Evolutionary conservation across 2,329 filamentous ascomycete species (phyloP).

Genomic region (Cercospora brassicicola): DNA sequence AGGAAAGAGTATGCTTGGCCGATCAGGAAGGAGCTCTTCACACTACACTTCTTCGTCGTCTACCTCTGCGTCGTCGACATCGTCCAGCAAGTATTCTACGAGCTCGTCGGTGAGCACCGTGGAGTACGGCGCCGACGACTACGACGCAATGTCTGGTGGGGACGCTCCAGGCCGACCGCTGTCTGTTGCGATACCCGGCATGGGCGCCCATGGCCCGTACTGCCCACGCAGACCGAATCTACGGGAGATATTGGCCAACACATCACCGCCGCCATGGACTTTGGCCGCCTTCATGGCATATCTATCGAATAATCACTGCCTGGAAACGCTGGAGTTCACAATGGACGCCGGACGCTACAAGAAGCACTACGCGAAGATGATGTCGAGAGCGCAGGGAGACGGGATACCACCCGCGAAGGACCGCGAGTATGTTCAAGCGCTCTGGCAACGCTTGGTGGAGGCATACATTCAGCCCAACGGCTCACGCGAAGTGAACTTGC

Average conservation of each 20-base stretch:
- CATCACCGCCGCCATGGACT: constrained; percentile 83
- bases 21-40: constrained; percentile 35
- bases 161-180: constrained; percentile 45
- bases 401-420: constrained; percentile 57
- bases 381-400: constrained; percentile 49
- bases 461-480: constrained; percentile 87
- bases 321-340: constrained; percentile 95
- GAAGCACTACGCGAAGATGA: constrained; percentile 62
- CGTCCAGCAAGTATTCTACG: constrained; percentile 30
- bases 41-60: constrained; percentile 33
- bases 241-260: constrained; percentile 83
- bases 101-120: constrained; percentile 32
- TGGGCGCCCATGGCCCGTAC: constrained; percentile 50
- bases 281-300: constrained; percentile 94
- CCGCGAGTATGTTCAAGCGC: constrained; percentile 68
- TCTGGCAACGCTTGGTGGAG: constrained; percentile 86
- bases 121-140: constrained; percentile 49
- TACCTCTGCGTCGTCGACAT: constrained; percentile 29
- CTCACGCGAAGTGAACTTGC: constrained; percentile 86
- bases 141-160: constrained; percentile 51
- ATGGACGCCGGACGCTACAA: constrained; percentile 88
- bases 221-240: constrained; percentile 69
- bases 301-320: constrained; percentile 91
- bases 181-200: constrained; percentile 52
- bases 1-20: constrained; percentile 30